Evolutionary conservation across 352 stramenopile species (phyloP), one percentile per base, ranked within the genome.

Genomic region (Pilasporangium apinafurcum): DNA sequence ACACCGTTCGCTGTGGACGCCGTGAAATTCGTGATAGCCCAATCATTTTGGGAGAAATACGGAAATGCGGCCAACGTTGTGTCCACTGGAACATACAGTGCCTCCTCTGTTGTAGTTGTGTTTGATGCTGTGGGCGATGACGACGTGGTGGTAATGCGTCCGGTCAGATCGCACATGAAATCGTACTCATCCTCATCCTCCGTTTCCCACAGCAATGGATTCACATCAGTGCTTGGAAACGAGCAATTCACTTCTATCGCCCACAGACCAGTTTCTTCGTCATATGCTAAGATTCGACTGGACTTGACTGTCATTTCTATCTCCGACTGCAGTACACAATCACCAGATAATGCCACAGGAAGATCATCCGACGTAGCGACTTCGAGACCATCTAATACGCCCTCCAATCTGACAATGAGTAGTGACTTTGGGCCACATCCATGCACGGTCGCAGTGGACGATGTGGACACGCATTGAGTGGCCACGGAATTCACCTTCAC

Each of bases 181-280:
- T n/a, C 28, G 29, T 37, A 47, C 35, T 57, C 49, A 26, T 26
- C 48, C 37, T 47, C 47, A 16, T 25, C 41, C 4, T 30, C 28
- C n/a, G 51, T 17, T 17, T 46, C 36, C 5, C n/a, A 29, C 16
- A 34, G 8, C 14, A 59, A 18, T 0, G 51, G 9, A 2, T 43
- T 37, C 26, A 50, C 22, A 30, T 53, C 42, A 18, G 28, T 34
- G 17, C 43, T 40, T 1, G 51, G 45, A 13, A 59, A 10, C 24
- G 51, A 59, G 45, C 37, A 55, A 29, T 59, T 59, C 27, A 59
- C 25, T 9, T 50, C 37, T 17, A 59, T 32, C 27, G 49, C 51
- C 49, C 49, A 57, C 25, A 59, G 38, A 14, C 25, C 33, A 13
- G 51, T 56, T 7, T 30, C 16, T 10, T 7, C 5, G 21, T 51